A percentile compares a stretch with the other conserved stretches of the same genome.
phyloP scores from a whole-genome alignment of 805 yeast species.

The Soucietia sequanensis region DNA sequence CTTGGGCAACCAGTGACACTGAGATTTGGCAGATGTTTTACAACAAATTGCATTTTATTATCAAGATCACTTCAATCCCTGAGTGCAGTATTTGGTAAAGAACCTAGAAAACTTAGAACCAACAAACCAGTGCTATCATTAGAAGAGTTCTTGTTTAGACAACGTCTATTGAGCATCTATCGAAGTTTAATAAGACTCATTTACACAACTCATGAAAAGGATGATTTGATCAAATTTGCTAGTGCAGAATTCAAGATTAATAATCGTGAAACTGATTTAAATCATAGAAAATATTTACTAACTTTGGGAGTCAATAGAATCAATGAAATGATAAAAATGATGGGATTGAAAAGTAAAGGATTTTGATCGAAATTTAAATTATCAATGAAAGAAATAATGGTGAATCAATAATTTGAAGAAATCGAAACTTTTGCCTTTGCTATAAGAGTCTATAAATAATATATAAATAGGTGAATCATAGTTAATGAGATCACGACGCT shows the following conservation, averaged over 20 bases:
- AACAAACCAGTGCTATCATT: slow-evolving; percentile 19
- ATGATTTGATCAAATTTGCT: slow-evolving; percentile 30
- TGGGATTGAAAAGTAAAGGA: slow-evolving; percentile 15
- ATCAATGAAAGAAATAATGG: neutral
- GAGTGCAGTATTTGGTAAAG: too few relatives aligned
- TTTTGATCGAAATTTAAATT: neutral
- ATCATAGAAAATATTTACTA: slow-evolving; percentile 37
- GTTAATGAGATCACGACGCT: too few relatives aligned
- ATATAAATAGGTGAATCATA: too few relatives aligned
- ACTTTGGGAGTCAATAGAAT: slow-evolving; percentile 29
- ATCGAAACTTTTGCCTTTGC: too few relatives aligned
- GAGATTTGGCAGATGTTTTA: too few relatives aligned
- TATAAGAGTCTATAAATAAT: too few relatives aligned
- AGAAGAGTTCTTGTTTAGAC: slow-evolving; percentile 41
- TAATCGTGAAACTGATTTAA: slow-evolving; percentile 24
- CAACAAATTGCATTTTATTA: too few relatives aligned
- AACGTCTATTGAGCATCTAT: slow-evolving; percentile 31
- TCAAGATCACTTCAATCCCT: too few relatives aligned
- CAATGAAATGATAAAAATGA: slow-evolving; percentile 22
- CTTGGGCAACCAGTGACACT: too few relatives aligned
- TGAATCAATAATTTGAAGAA: too few relatives aligned
- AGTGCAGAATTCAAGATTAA: slow-evolving; percentile 34
- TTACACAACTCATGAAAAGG: slow-evolving; percentile 35
- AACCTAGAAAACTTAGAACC: neutral
- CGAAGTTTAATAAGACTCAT: slow-evolving; percentile 31